phyloP scores from a whole-genome alignment of 1,284 basidiomycete genomes.

The Ustilago hordei region DNA sequence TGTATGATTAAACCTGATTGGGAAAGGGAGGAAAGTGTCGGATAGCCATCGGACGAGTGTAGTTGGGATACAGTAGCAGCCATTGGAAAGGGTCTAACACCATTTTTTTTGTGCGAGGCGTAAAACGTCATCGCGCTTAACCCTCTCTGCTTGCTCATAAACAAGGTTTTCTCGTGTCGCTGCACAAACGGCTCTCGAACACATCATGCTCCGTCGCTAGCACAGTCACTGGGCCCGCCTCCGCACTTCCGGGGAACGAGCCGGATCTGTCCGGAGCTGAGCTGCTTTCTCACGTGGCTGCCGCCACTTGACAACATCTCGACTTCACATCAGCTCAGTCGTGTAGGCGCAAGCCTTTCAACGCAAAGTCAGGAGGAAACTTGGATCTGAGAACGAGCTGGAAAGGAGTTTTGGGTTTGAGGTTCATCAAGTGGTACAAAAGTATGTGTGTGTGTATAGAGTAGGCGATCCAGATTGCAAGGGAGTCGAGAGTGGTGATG shows the following conservation, averaged over 20 bases:
- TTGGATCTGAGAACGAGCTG: not conserved
- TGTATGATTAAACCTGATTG: too few relatives aligned
- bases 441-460: not conserved
- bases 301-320: too few relatives aligned
- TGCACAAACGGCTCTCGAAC: not conserved
- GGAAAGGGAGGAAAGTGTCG: too few relatives aligned
- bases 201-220: not conserved
- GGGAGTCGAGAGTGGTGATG: slow-evolving; percentile 1
- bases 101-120: too few relatives aligned
- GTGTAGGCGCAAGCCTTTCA: not conserved
- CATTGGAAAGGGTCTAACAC: too few relatives aligned
- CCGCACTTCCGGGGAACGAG: too few relatives aligned
- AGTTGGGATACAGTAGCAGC: too few relatives aligned
- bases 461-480: not conserved
- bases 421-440: slow-evolving; percentile 4
- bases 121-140: slow-evolving; percentile 15
- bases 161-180: not conserved
- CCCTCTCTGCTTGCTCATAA: not conserved
- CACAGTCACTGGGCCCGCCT: too few relatives aligned
- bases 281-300: not conserved
- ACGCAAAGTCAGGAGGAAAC: not conserved
- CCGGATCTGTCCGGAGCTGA: not conserved
- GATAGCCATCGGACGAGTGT: too few relatives aligned
- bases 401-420: not conserved
- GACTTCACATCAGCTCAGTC: not conserved